Evolutionary conservation across 768 basidiomycete species (phyloP), one percentile per base, ranked within the genome.

Genomic region (Phylloporus scabripes): DNA sequence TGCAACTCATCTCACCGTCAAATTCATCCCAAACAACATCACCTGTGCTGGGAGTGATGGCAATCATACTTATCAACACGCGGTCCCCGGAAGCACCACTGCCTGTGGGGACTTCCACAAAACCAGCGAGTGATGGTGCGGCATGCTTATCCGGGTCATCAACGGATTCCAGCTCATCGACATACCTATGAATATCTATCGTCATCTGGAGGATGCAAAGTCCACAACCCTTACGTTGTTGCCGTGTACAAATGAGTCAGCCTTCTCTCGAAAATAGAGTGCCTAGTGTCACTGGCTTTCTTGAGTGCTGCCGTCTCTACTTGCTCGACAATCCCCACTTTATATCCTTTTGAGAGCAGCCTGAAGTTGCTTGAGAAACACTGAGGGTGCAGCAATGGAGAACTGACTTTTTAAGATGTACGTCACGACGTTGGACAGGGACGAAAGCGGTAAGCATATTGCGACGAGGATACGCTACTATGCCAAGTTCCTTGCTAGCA

Each of bases 21-120:
- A 94, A 95, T 48, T 89, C 81, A 60, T 99, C 95, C 82, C 91
- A 98, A 2, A 92, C 71, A 3, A 99, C 86, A 55, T 96, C 94
- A 1, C 95, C 95, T 0, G 92, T 96, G 41, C 83, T 83, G 1
- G 93, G 90, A 49, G 82, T 81, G 14, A 96, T 82, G 14, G 81
- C 79, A 29, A 97, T 75, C 67, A 97, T 73, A 7, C 84, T 84
- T 34, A 97, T 75, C 1, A 59, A 68, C 4, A 80, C 76, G 44
- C 74, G 58, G 5, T 59, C 65, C 21, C 55, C 60, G 14, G 42
- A 45, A 26, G 43, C 24, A 23, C 45, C 45, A 2, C 65, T 23
- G 8, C 36, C 47, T 57, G 54, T 26, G 1, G 52, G 42, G 32
- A 48, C 42, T 56, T 92, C 85, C 40, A 87, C 82, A 17, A 97